Conservation (phyloP, 2,329 filamentous ascomycete species). For the Exophiala xenobiotica region DNA sequence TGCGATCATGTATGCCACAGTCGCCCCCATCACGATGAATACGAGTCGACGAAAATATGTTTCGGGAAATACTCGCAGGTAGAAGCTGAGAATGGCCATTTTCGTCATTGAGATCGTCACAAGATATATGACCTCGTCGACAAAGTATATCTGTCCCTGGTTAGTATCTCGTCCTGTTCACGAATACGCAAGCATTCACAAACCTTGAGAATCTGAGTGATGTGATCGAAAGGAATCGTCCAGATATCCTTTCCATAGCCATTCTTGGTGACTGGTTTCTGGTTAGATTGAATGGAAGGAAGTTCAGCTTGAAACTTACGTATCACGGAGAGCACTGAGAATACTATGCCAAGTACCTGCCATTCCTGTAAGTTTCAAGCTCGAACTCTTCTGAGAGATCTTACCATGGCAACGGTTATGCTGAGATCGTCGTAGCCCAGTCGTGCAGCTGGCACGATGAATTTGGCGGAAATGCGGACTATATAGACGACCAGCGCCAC, state of each 20-base stretch:
- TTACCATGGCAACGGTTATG: conserved; percentile 37
- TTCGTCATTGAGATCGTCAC: conserved; percentile 42
- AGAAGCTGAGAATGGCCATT: conserved; percentile 39
- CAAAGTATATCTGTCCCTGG: conserved; percentile 36
- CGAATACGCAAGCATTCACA: conserved; percentile 25
- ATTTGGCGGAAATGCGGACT: conserved; percentile 40
- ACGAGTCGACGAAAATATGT: conserved; percentile 23
- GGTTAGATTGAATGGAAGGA: neutral
- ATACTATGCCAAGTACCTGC: conserved; percentile 28
- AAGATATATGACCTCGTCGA: conserved; percentile 46
- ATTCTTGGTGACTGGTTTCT: conserved; percentile 24
- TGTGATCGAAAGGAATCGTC: conserved; percentile 44
- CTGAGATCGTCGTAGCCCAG: conserved; percentile 44
- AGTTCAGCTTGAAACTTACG: conserved; percentile 27
- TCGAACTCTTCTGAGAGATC: neutral
- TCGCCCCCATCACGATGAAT: conserved; percentile 34
- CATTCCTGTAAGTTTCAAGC: conserved; percentile 3
- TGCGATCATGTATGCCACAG: conserved; percentile 44
- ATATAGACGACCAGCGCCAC: conserved; percentile 38
- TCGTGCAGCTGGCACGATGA: conserved; percentile 36
- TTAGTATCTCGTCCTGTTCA: conserved; percentile 29
- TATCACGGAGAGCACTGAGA: conserved; percentile 32
- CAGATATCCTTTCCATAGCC: conserved; percentile 49
- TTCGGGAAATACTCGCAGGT: conserved; percentile 45
- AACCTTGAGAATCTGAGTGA: conserved; percentile 44